These are phyloP conservation scores for Termitomyces sp. DNA, from an alignment of 768 basidiomycete species.

Conservation along the genomic window DNA sequence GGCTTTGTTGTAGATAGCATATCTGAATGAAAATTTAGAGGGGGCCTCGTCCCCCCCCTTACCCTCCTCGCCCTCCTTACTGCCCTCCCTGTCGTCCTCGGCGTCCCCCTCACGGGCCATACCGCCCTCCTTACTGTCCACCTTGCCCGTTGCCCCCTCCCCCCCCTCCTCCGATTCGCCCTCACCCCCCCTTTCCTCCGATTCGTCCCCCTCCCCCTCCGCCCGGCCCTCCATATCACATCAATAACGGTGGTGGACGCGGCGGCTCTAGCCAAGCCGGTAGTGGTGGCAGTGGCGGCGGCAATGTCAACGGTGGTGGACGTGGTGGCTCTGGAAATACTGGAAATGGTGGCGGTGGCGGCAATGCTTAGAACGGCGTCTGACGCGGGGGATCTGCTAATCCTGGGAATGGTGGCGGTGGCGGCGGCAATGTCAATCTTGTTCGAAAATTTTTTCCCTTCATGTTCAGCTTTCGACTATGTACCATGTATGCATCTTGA, in stretches of 20 bases:
- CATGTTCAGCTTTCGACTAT: no score
- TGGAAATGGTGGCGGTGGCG: neutral
- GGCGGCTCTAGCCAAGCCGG: neutral
- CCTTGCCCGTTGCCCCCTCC: neutral
- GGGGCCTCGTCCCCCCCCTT: neutral
- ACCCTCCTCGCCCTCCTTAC: neutral
- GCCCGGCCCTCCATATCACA: neutral
- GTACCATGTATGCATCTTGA: no score
- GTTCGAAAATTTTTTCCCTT: no score
- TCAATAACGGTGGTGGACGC: neutral
- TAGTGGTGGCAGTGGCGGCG: neutral
- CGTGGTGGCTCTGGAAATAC: neutral
- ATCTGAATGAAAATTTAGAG: neutral
- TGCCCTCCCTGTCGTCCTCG: neutral
- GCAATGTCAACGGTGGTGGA: neutral
- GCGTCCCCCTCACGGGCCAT: neutral
- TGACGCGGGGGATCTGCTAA: neutral
- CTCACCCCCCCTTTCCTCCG: neutral
- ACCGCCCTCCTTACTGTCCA: neutral
- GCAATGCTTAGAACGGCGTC: slow-evolving; percentile 1
- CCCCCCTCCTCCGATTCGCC: neutral
- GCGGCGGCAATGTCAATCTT: no score
- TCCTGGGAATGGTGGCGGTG: no score
- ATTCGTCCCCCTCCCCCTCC: neutral
- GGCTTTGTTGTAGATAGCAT: neutral